phyloP scores from a whole-genome alignment of 352 stramenopile genomes.

The Phytophthora sojae region DNA sequence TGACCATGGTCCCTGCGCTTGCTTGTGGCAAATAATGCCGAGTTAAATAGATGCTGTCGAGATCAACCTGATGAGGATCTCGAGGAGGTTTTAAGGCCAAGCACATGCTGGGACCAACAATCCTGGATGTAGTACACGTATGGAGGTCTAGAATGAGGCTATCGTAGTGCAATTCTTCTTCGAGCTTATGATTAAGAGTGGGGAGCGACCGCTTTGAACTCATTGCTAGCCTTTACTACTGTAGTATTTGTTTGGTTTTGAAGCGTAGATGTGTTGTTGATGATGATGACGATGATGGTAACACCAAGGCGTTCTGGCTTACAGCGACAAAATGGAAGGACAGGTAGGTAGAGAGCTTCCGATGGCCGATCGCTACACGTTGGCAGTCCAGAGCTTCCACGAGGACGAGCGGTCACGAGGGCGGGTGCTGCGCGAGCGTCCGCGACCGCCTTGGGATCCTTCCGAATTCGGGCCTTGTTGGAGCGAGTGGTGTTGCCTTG shows the following conservation, averaged over 20 bases:
- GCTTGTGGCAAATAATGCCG: too few relatives aligned
- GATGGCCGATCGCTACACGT: slow-evolving; percentile 25
- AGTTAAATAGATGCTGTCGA: too few relatives aligned
- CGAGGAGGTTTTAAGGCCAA: too few relatives aligned
- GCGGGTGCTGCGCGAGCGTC: slow-evolving; percentile 24
- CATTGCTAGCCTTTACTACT: not conserved
- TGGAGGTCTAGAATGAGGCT: too few relatives aligned
- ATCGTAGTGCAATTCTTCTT: too few relatives aligned
- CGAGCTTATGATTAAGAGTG: too few relatives aligned
- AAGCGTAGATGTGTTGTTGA: not conserved
- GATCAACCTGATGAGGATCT: too few relatives aligned
- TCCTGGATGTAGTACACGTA: too few relatives aligned
- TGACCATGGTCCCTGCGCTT: too few relatives aligned
- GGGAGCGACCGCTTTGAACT: too few relatives aligned
- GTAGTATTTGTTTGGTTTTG: not conserved
- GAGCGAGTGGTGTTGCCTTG: slow-evolving; percentile 23
- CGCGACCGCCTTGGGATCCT: not conserved
- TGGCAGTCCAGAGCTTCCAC: slow-evolving; percentile 51
- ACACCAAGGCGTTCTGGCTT: slow-evolving; percentile 6
- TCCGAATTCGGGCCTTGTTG: slow-evolving; percentile 19
- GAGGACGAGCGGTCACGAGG: slow-evolving; percentile 37
- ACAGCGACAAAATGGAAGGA: slow-evolving; percentile 21
- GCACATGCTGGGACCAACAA: too few relatives aligned
- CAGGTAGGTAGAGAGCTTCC: not conserved
- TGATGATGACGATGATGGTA: slow-evolving; percentile 4